Conservation (phyloP, 495 filamentous ascomycete species). For the Aspergillus carlsbadensis region DNA sequence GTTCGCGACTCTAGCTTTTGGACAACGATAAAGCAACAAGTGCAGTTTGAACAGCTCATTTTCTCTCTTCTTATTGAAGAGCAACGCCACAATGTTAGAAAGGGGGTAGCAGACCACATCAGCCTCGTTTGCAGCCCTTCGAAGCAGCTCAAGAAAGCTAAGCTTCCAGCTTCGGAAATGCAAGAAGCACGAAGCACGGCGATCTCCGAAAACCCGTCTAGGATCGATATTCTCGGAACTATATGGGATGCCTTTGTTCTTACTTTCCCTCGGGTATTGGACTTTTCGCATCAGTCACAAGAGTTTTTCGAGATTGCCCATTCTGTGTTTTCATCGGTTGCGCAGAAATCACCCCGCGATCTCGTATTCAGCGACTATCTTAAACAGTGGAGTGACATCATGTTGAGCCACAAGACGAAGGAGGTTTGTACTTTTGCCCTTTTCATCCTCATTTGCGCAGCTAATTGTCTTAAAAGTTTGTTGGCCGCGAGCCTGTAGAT, state of each 20-base stretch:
- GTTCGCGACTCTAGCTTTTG: constrained; percentile 59
- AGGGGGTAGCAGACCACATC: constrained; percentile 38
- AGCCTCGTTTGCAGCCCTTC: constrained; percentile 30
- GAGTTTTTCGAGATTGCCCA: constrained; percentile 58
- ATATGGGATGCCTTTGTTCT: constrained; percentile 54
- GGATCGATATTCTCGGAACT: constrained; percentile 43
- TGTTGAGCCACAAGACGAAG: constrained; percentile 52
- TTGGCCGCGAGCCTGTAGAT: constrained; percentile 51
- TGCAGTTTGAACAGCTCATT: constrained; percentile 42
- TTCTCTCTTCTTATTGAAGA: constrained; percentile 38
- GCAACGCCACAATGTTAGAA: constrained; percentile 29
- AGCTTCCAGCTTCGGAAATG: neutral
- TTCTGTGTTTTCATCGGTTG: constrained; percentile 54
- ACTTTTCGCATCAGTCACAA: constrained; percentile 45
- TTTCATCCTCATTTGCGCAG: neutral
- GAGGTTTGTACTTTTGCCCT: constrained; percentile 35
- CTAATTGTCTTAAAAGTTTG: constrained; percentile 37
- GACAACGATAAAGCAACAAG: constrained; percentile 50
- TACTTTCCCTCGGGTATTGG: constrained; percentile 45
- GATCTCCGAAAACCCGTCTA: constrained; percentile 23
- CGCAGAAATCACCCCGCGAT: constrained; percentile 45
- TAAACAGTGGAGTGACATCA: constrained; percentile 50
- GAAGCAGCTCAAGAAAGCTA: constrained; percentile 27
- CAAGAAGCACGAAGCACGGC: constrained; percentile 12
- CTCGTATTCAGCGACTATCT: constrained; percentile 54